Base-by-base conservation (phyloP, 2,329 filamentous ascomycete species). In the Exophiala sp. region DNA sequence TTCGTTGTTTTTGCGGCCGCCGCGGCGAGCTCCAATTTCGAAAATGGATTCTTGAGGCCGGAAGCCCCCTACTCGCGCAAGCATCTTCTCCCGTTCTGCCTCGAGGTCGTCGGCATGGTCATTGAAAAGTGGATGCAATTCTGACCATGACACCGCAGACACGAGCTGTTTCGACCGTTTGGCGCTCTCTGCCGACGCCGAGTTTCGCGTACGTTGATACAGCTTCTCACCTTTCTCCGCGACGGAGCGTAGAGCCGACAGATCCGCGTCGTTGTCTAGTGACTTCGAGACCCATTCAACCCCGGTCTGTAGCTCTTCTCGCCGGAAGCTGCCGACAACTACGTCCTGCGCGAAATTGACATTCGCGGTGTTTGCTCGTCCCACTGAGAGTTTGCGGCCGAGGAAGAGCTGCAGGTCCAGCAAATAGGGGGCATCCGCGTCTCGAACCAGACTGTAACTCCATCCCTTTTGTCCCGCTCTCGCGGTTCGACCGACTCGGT, bases 11-110 rank as follows among this genome's bases (percentile, higher is more conserved):
- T 79, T 63, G 85, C 77, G 75, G 58, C 86, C 84, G 32, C 82
- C 85, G 53, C 83, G 79, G 59, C 84, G 81, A 5, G 86, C 86
- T 57, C 86, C 86, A 56, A 96, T 83, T 68, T 98, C 93, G 61
- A 98, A 98, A n/a, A 98, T 88, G 0, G 91, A 97, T 68, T 98
- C 93, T 37, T 83, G 77, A 0, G 94, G 93, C 60, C 88, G 81
- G 71, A 93, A 98, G 1, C 85, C 85, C 61, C 88, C 90, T 50
- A 98, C 88, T 51, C 83, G 81, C 24, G 88, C 88, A 23, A 98
- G 74, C 87, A 98, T 95, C 43, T 85, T 82, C 42, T 89, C 82
- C 24, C 90, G 80, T 42, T 87, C 83, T 52, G 81, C 77, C 63
- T 91, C 86, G 22, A 78, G 70, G 27, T 79, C 73, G 48, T 81